These are phyloP conservation scores for Teratosphaeria viscida DNA, from an alignment of 2,329 filamentous ascomycete genomes.

Conservation along the genomic window DNA sequence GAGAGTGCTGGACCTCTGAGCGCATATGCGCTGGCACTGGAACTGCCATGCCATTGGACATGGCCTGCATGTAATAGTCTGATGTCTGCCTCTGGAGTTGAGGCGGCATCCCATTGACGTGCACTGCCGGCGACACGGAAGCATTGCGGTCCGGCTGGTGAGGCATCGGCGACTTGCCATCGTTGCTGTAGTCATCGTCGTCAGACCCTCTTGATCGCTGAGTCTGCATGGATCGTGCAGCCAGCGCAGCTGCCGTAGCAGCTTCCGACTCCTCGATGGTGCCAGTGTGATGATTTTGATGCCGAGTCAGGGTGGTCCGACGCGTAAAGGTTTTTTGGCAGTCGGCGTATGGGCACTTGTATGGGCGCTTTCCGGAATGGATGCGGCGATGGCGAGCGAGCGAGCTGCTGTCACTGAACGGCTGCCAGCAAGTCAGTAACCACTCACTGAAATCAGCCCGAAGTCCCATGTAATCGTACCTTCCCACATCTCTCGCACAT, in stretches of 20 bases:
- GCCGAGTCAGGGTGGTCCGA: slow-evolving; percentile 84
- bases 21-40: slow-evolving; percentile 70
- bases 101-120: slow-evolving; percentile 53
- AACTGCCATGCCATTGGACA: slow-evolving; percentile 37
- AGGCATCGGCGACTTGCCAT: slow-evolving; percentile 61
- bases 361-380: slow-evolving; percentile 88
- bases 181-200: slow-evolving; percentile 50
- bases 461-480: slow-evolving; percentile 43
- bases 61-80: slow-evolving; percentile 72
- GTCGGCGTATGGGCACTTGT: slow-evolving; percentile 94
- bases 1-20: slow-evolving; percentile 59
- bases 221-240: slow-evolving; percentile 38
- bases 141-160: slow-evolving; percentile 70
- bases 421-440: slow-evolving; percentile 43
- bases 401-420: slow-evolving; percentile 93
- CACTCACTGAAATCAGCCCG: background rate
- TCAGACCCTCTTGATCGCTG: slow-evolving; percentile 53
- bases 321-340: slow-evolving; percentile 98
- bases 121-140: slow-evolving; percentile 69
- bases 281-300: slow-evolving; percentile 91
- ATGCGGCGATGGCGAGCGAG: slow-evolving; percentile 87
- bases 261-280: slow-evolving; percentile 89
- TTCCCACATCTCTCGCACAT: slow-evolving; percentile 96
- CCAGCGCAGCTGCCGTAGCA: slow-evolving; percentile 76
- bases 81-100: slow-evolving; percentile 57